Conservation (phyloP, 1,284 basidiomycete species). For the Leucoagaricus sp. region DNA sequence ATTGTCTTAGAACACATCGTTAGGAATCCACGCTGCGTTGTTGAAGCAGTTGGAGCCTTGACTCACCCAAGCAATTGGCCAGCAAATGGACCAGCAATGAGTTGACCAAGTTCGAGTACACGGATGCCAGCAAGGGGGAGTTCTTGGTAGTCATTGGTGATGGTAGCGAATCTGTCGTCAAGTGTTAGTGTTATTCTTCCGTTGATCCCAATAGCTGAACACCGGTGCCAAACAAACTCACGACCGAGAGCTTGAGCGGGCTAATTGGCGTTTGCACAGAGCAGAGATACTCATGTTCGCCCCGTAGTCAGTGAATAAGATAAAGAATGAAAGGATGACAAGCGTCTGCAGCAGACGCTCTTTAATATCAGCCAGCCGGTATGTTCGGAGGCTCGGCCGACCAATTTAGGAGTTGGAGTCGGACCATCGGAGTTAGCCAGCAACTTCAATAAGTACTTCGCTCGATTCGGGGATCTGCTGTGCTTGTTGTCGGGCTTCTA, state of each 20-base stretch:
- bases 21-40: neutral
- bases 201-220: neutral
- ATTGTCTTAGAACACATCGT: conserved; percentile 47
- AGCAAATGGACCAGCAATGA: conserved; percentile 72
- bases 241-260: conserved; percentile 9
- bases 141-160: conserved; percentile 16
- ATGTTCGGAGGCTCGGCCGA: conserved; percentile 3
- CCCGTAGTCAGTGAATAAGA: neutral
- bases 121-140: conserved; percentile 56
- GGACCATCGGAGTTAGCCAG: conserved; percentile 4
- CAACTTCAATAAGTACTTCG: no score
- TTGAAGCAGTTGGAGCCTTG: neutral
- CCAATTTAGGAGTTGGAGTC: neutral
- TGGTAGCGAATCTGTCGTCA: conserved; percentile 8
- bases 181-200: neutral
- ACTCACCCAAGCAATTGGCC: conserved; percentile 67
- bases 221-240: neutral
- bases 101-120: conserved; percentile 69
- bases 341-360: neutral
- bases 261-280: conserved; percentile 6
- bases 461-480: no score
- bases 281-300: conserved; percentile 3
- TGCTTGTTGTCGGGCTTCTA: no score
- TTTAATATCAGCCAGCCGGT: conserved; percentile 4
- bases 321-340: neutral